Evolutionary conservation across 345 rosid species (phyloP), one percentile per base, ranked within the genome.

Genomic region (Eucalyptus fibrosa): DNA sequence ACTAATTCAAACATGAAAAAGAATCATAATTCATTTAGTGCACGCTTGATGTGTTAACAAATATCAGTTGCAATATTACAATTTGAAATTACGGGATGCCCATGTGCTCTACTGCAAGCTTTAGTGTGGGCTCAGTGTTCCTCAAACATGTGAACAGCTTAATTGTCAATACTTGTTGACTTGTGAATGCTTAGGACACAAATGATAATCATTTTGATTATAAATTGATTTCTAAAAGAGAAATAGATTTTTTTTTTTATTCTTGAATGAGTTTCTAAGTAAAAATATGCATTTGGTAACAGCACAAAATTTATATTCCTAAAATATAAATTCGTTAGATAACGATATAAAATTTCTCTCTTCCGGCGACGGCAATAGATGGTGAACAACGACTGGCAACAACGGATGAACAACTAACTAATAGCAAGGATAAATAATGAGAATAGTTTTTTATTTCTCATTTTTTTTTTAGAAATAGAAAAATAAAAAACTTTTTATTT

Each of bases 361-460:
- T 53, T 53, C 2, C 1, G 0, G 0, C 0, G 0, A 8, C 1
- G 9, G 24, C 24, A 53, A 19, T 1, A 2, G 0, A 19, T 53
- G 24, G 24, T 2, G 1, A 53, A 53, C 0, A 2, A 1, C 24
- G 0, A 0, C 2, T 4, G 0, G 5, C 24, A 8, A 19, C 24
- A 18, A 53, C 0, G 1, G 10, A 53, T 21, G 59, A 53, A 9
- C 26, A 53, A 53, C 2, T 0, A 0, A 53, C 5, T 53, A 53
- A 53, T 53, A 19, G 5, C 0, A 0, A 53, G 2, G 5, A 53
- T 5, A 53, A 53, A 53, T 53, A 53, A 53, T 53, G 5, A 21
- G 5, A 53, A 53, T 8, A 53, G 26, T 8, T 53, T 53, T 19
- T 53, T 8, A 53, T 53, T 53, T 53, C 5, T 21, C 5, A 19